These are phyloP conservation scores for Cladosporium sp. DNA, from an alignment of 2,329 filamentous ascomycete genomes.

Conservation along the genomic window DNA sequence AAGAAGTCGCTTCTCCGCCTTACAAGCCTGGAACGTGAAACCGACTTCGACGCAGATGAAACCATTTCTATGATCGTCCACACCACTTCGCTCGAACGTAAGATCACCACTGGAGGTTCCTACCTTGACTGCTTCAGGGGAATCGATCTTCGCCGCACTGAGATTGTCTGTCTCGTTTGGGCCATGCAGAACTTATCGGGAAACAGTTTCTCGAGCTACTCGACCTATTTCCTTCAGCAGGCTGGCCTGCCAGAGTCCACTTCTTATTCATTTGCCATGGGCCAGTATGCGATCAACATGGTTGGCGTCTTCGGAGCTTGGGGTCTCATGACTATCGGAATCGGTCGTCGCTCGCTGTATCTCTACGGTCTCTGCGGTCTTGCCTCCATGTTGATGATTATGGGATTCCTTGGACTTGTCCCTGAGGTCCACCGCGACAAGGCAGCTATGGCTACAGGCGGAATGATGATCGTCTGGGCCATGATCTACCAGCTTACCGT, in stretches of 20 bases:
- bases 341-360: slow-evolving; percentile 73
- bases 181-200: slow-evolving; percentile 47
- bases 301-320: slow-evolving; percentile 77
- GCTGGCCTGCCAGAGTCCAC: slow-evolving; percentile 41
- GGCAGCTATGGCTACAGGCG: slow-evolving; percentile 70
- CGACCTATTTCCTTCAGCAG: slow-evolving; percentile 47
- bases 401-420: slow-evolving; percentile 78
- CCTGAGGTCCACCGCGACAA: slow-evolving; percentile 55
- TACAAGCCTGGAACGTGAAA: slow-evolving; percentile 60
- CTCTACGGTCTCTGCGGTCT: slow-evolving; percentile 70
- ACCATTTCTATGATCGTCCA: slow-evolving; percentile 90
- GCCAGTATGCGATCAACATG: slow-evolving; percentile 65
- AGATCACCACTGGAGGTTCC: slow-evolving; percentile 67
- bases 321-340: slow-evolving; percentile 69
- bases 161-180: slow-evolving; percentile 58
- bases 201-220: slow-evolving; percentile 45
- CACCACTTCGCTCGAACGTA: slow-evolving; percentile 74
- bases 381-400: slow-evolving; percentile 71
- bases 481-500: slow-evolving; percentile 82
- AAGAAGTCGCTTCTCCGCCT: slow-evolving; percentile 63
- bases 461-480: slow-evolving; percentile 79
- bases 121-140: slow-evolving; percentile 85
- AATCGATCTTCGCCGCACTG: slow-evolving; percentile 71
- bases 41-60: slow-evolving; percentile 74
- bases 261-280: slow-evolving; percentile 48